Percentiles rank a stretch among this genome's conserved stretches.
Evolutionary conservation across 495 filamentous ascomycete species (phyloP).

Genomic region (Cercophora sp.): DNA sequence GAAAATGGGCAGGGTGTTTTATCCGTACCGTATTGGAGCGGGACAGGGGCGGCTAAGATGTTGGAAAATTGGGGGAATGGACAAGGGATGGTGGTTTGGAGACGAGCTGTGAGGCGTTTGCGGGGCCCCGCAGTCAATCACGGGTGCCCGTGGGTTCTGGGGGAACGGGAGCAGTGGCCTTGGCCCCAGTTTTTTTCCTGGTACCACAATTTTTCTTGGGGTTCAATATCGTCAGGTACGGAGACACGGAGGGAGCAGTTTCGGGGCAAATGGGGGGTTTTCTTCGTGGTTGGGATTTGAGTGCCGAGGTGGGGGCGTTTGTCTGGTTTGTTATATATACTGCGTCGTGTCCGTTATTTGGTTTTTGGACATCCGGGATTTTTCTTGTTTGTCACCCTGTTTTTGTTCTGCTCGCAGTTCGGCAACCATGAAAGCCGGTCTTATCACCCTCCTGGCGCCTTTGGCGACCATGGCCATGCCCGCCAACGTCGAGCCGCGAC

Average conservation of each 20-base stretch:
- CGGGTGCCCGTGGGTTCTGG: no score
- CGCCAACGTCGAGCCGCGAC: conserved; percentile 31
- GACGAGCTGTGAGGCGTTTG: neutral
- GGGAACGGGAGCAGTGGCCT: no score
- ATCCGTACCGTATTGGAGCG: neutral
- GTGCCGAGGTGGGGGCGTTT: no score
- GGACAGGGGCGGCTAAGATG: neutral
- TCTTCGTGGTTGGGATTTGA: no score
- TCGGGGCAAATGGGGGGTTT: neutral
- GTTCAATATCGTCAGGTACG: neutral
- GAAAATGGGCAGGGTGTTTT: neutral
- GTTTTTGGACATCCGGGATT: neutral
- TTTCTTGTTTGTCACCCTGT: neutral
- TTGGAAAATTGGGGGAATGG: neutral
- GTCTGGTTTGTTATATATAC: neutral
- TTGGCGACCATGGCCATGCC: conserved; percentile 32
- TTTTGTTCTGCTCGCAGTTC: neutral
- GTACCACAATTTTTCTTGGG: neutral
- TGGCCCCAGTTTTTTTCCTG: neutral
- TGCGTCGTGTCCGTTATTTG: neutral
- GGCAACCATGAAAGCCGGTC: conserved; percentile 40
- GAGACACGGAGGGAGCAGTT: neutral
- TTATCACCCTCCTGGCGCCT: conserved; percentile 34
- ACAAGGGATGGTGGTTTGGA: neutral
- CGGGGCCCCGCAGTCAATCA: neutral